Evolutionary conservation across 2,329 filamentous ascomycete genomes (phyloP).

Genomic region (Colletotrichum orchidophilum): DNA sequence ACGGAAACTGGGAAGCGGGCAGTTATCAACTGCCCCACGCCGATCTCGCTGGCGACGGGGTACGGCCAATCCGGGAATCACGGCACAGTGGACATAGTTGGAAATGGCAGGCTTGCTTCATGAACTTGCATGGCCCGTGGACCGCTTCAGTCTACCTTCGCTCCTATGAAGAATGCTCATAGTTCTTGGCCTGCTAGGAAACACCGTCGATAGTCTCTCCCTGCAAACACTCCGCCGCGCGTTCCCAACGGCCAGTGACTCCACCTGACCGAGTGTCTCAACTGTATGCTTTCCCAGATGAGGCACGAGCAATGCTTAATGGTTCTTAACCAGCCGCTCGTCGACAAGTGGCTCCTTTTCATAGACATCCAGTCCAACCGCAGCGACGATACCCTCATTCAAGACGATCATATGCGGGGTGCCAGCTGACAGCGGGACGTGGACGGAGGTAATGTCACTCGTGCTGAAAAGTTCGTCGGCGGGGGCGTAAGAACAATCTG

Average conservation of each 20-base stretch:
- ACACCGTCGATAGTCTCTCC: slow-evolving; percentile 33
- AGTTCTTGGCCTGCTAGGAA: slow-evolving; percentile 26
- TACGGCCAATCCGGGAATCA: background rate
- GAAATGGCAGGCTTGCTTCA: background rate
- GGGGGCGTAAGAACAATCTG: slow-evolving; percentile 50
- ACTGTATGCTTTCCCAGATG: slow-evolving; percentile 74
- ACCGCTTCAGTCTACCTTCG: background rate
- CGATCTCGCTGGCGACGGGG: background rate
- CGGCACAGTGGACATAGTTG: background rate
- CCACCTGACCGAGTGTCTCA: slow-evolving; percentile 53
- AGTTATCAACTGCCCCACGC: background rate
- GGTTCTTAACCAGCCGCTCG: slow-evolving; percentile 66
- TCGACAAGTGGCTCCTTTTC: slow-evolving; percentile 69
- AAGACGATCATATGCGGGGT: slow-evolving; percentile 65
- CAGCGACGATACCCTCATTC: slow-evolving; percentile 62
- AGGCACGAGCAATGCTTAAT: slow-evolving; percentile 69
- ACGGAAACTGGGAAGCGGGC: background rate
- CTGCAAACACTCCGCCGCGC: slow-evolving; percentile 35
- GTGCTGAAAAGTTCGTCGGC: slow-evolving; percentile 63
- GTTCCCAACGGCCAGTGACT: slow-evolving; percentile 42
- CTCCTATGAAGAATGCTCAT: background rate
- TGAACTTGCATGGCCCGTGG: background rate
- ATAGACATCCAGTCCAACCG: slow-evolving; percentile 66
- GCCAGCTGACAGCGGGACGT: slow-evolving; percentile 59
- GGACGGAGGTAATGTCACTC: slow-evolving; percentile 64